Evolutionary conservation across 73 alveolate species (phyloP), one percentile per base, ranked within the genome.

Genomic region (Uronychia binucleata): DNA sequence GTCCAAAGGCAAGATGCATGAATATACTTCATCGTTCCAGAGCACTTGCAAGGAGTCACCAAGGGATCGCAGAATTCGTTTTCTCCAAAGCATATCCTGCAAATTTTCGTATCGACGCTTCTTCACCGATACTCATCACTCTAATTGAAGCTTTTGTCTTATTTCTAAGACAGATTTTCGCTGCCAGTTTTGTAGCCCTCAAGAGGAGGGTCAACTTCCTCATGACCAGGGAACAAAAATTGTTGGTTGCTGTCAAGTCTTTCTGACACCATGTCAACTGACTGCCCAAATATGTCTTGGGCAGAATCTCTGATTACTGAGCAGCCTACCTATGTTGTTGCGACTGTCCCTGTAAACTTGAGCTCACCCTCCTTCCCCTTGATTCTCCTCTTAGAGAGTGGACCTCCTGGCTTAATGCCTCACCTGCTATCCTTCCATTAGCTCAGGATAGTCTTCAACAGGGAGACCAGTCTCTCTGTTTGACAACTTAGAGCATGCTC

Each of bases 31-130:
- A 86, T 86, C 1, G 87, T n/a, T 14, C 92, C 92, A 26, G 83
- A 46, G 78, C 92, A 86, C 28, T 86, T 77, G 76, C 92, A 86
- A 31, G 92, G 92, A 0, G 92, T 31, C 0, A 86, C 78, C 74
- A 86, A 78, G 1, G 92, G 92, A 35, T 86, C 78, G 67, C n/a
- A 46, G 5, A 11, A 11, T n/a, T 32, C 81, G 5, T 77, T 76
- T 30, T 86, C 92, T 5, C 87, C 75, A 0, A 86, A 78, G 81
- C 92, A 86, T 1, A 86, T 86, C 33, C 92, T 77, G 74, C 92
- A 86, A 31, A 86, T 77, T 29, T 46, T 11, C 67, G 5, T 46
- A 19, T 46, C 67, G 19, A 19, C 67, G 5, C n/a, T 11, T 46
- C 19, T 46, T 46, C n/a, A n/a, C n/a, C n/a, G n/a, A n/a, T n/a